phyloP scores from a whole-genome alignment of 2,329 filamentous ascomycete species.

The Graphilbum fragrans region DNA sequence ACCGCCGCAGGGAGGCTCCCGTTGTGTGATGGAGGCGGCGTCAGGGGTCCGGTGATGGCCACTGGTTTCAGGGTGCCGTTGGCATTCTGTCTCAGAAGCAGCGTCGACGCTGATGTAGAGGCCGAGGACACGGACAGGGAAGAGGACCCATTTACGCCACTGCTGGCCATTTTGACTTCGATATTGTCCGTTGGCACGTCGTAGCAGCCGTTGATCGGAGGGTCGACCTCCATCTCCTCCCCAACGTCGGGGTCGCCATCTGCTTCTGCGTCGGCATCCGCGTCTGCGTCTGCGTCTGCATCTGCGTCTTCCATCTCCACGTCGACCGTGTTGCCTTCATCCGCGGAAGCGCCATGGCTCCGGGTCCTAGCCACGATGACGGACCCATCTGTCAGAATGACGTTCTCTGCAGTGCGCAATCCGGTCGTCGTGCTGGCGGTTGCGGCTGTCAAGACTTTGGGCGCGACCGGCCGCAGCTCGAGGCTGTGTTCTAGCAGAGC shows the following conservation, averaged over 20 bases:
- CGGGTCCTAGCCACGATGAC: too few species aligned
- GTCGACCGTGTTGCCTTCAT: conserved; percentile 22
- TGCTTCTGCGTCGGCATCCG: conserved; percentile 5
- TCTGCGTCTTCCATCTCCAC: conserved; percentile 41
- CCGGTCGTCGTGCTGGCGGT: too few species aligned
- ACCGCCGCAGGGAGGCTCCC: conserved; percentile 28
- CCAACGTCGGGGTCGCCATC: not conserved
- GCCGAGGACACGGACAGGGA: conserved; percentile 8
- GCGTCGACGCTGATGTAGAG: conserved; percentile 25
- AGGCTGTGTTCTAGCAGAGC: conserved; percentile 57
- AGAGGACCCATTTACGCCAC: conserved; percentile 15
- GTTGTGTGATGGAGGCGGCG: conserved; percentile 51
- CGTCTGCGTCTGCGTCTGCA: not conserved
- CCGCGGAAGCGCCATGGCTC: conserved; percentile 18
- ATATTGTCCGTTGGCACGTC: not conserved
- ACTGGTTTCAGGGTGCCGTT: conserved; percentile 14
- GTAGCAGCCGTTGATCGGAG: not conserved
- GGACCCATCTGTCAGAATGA: too few species aligned
- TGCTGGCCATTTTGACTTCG: conserved; percentile 28
- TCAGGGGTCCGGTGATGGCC: conserved; percentile 35
- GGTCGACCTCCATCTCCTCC: not conserved
- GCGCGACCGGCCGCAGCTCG: conserved; percentile 39
- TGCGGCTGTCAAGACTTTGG: too few species aligned
- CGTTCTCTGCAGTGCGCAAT: too few species aligned
- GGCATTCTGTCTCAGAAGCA: not conserved